Base-by-base conservation (phyloP, 2,329 filamentous ascomycete genomes). In the Cercospora sojina region DNA sequence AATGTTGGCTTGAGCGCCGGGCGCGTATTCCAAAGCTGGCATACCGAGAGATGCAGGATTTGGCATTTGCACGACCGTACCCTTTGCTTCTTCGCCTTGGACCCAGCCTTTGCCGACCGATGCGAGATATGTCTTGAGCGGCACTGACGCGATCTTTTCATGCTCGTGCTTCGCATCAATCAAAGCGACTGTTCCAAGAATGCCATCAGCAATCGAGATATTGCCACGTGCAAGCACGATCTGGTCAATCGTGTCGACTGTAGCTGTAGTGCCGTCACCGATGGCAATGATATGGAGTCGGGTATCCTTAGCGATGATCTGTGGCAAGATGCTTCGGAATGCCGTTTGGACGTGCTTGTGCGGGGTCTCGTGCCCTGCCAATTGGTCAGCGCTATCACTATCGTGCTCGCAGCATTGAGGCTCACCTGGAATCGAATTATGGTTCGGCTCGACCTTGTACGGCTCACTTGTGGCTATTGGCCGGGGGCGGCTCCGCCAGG, bases 241-340 rank as follows among this genome's bases (percentile, higher is more conserved):
- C 16, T 59, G 27, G 59, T 74, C 70, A 20, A 75, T 64, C 35
- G 47, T 64, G 9, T 69, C 63, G 29, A 76, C 53, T 7, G 71
- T 61, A 59, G 63, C 43, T 9, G 88, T 83, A 0, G 87, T 88
- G 3, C 88, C 88, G 63, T 90, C 87, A 1, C 90, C 88, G 16
- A 95, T 80, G 1, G 86, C 91, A 57, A 97, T 82, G 32, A 97
- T 76, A 74, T 93, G 88, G 20, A 96, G 58, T 25, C 66, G 74
- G 0, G 87, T 86, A 1, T 83, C 77, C 0, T 79, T 64, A 0
- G 79, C 74, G 0, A 86, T 79, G 5, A 88, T 73, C 2, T 77
- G 61, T 1, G 76, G 68, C 4, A 95, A 73, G 0, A 93, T 82
- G 4, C 85, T 75, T 27, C 89, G 81, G 69, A 97, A 90, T 1